Percentiles rank a stretch among this genome's conserved stretches.
Conservation (phyloP, 768 basidiomycete genomes). For the Termitomyces sp. region DNA sequence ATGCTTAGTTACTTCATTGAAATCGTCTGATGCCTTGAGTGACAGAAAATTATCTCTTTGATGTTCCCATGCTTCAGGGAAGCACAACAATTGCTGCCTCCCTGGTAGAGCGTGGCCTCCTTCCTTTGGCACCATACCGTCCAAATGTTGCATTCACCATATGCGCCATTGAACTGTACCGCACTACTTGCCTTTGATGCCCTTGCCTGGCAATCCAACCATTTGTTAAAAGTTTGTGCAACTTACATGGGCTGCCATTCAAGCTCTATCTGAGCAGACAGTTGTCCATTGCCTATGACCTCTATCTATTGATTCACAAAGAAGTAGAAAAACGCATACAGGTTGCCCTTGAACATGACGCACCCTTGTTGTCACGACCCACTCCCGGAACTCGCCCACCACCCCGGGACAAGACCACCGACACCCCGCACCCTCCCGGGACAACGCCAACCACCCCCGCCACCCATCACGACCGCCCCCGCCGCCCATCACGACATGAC, state of each 20-base stretch:
- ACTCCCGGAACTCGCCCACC: too few species aligned
- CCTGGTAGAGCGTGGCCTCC: neutral
- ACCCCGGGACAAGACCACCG: too few species aligned
- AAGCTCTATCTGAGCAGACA: conserved; percentile 12
- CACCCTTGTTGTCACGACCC: too few species aligned
- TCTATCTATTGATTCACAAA: too few species aligned
- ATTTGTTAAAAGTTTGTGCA: neutral
- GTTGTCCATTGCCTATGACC: conserved; percentile 9
- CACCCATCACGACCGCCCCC: too few species aligned
- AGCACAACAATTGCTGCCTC: neutral
- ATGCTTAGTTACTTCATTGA: neutral
- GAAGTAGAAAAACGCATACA: too few species aligned
- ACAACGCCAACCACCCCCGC: too few species aligned
- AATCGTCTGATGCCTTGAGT: neutral
- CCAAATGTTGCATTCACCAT: neutral
- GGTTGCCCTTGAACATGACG: too few species aligned
- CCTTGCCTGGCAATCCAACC: neutral
- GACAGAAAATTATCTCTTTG: neutral
- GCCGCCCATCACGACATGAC: too few species aligned
- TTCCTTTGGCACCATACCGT: neutral
- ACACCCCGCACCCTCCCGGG: too few species aligned
- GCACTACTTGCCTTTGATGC: neutral
- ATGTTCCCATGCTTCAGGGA: neutral
- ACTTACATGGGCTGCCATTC: neutral
- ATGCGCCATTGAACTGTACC: neutral